Percentiles rank a stretch among this genome's conserved stretches.
phyloP scores from a whole-genome alignment of 1,284 basidiomycete species.

The Agaricales sp. region DNA sequence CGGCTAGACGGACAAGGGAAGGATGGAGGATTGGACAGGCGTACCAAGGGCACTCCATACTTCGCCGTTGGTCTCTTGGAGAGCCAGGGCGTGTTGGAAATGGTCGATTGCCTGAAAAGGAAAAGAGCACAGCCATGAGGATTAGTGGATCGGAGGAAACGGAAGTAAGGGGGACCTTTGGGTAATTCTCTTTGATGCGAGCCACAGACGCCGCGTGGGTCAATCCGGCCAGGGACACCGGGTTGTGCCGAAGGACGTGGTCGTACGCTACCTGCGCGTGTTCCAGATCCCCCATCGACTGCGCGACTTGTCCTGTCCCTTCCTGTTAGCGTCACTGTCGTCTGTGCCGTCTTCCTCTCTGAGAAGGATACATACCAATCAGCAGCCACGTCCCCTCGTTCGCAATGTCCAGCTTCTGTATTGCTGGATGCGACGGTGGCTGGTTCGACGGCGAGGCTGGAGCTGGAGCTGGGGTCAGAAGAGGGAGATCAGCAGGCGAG shows the following conservation, averaged over 20 bases:
- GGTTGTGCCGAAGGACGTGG: slow-evolving; percentile 86
- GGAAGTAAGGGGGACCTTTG: slow-evolving; percentile 44
- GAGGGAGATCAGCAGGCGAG: slow-evolving; percentile 9
- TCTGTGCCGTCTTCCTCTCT: slow-evolving; percentile 10
- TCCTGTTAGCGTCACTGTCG: slow-evolving; percentile 10
- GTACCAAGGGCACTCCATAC: slow-evolving; percentile 88
- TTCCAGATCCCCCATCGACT: slow-evolving; percentile 86
- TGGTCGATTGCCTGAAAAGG: slow-evolving; percentile 80
- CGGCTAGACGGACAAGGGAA: slow-evolving; percentile 13
- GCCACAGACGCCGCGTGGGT: slow-evolving; percentile 88
- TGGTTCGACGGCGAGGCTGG: slow-evolving; percentile 29
- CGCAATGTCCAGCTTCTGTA: slow-evolving; percentile 69
- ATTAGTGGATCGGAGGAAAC: slow-evolving; percentile 6
- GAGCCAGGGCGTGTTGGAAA: slow-evolving; percentile 82
- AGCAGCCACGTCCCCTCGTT: slow-evolving; percentile 92
- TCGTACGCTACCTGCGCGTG: slow-evolving; percentile 87
- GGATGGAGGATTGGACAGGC: too few species aligned
- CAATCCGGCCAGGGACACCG: slow-evolving; percentile 77
- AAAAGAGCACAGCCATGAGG: slow-evolving; percentile 12
- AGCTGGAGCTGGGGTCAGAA: slow-evolving; percentile 22
- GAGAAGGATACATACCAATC: slow-evolving; percentile 50
- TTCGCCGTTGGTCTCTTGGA: slow-evolving; percentile 90
- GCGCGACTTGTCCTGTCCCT: slow-evolving; percentile 72
- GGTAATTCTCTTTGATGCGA: slow-evolving; percentile 82
- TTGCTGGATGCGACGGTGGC: slow-evolving; percentile 29